phyloP scores from a whole-genome alignment of 192 early-diverging fungal genomes.

The Entomortierella parvispora region DNA sequence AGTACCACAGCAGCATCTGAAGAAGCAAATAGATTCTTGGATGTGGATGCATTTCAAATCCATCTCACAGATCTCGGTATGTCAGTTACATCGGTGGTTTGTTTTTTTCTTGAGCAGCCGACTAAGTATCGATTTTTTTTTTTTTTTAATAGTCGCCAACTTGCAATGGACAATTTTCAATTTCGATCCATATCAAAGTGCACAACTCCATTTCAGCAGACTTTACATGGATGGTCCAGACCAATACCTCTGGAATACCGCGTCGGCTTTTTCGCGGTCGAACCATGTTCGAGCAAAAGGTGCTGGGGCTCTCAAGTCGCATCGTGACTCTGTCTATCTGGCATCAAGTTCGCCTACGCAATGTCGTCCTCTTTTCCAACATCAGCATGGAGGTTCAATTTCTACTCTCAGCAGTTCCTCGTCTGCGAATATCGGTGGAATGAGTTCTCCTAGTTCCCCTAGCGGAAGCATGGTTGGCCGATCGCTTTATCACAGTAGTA shows the following conservation, averaged over 20 bases:
- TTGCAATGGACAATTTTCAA: slow-evolving; percentile 23
- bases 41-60: slow-evolving; percentile 22
- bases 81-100: no score
- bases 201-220: slow-evolving; percentile 33
- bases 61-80: slow-evolving; percentile 40
- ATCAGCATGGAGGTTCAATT: neutral
- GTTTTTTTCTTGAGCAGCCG: neutral
- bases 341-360: neutral
- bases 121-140: neutral
- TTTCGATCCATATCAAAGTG: slow-evolving; percentile 42
- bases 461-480: slow-evolving; percentile 13
- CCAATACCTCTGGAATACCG: slow-evolving; percentile 30
- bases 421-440: no score
- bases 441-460: slow-evolving; percentile 2
- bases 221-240: slow-evolving; percentile 20
- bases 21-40: slow-evolving; percentile 13
- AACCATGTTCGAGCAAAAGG: slow-evolving; percentile 15
- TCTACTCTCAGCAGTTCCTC: neutral
- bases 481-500: neutral
- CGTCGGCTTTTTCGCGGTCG: neutral
- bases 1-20: neutral
- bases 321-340: neutral
- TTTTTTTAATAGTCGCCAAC: slow-evolving; percentile 18
- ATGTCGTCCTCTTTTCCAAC: slow-evolving; percentile 1
- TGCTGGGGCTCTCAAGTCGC: slow-evolving; percentile 1